Percentiles rank a stretch among this genome's conserved stretches.
Conservation (phyloP, 2,329 filamentous ascomycete species). For the Ascochyta lentis region DNA sequence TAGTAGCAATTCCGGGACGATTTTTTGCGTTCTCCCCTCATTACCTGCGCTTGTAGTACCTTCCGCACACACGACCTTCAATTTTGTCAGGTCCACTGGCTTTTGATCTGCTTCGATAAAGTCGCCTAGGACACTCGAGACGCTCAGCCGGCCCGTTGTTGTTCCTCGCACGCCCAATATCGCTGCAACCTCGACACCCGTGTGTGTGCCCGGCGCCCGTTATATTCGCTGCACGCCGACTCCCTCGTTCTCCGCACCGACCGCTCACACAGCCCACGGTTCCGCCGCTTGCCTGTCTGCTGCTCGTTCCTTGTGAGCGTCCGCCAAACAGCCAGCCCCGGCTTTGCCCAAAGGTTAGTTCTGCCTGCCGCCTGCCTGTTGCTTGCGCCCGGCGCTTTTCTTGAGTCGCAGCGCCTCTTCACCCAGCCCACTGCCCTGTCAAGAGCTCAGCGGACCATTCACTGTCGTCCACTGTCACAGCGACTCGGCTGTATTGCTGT, state of each 20-base stretch:
- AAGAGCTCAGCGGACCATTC: constrained; percentile 1
- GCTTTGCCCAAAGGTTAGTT: constrained; percentile 37
- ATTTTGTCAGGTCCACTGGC: constrained; percentile 37
- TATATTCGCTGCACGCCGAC: constrained; percentile 25
- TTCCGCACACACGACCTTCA: constrained; percentile 44
- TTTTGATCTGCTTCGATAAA: constrained; percentile 35
- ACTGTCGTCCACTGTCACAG: constrained; percentile 7
- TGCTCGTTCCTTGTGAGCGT: constrained; percentile 10
- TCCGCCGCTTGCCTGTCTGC: constrained; percentile 15
- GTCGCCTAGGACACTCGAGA: constrained; percentile 32
- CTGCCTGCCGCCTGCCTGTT: constrained; percentile 21
- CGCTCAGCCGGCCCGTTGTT: constrained; percentile 34
- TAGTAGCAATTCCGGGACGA: not conserved
- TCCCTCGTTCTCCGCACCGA: constrained; percentile 17
- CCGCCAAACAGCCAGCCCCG: constrained; percentile 19
- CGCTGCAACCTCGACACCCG: constrained; percentile 23
- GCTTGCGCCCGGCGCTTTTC: constrained; percentile 22
- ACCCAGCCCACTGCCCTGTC: constrained; percentile 9
- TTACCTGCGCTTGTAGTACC: constrained; percentile 31
- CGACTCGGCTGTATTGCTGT: not conserved
- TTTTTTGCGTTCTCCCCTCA: constrained; percentile 25
- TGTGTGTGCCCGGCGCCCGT: constrained; percentile 42
- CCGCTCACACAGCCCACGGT: constrained; percentile 17
- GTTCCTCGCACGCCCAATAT: constrained; percentile 27
- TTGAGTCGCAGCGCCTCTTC: constrained; percentile 15